These are phyloP conservation scores for Chalaropsis thielavioides DNA, from an alignment of 2,329 filamentous ascomycete genomes.

Conservation along the genomic window DNA sequence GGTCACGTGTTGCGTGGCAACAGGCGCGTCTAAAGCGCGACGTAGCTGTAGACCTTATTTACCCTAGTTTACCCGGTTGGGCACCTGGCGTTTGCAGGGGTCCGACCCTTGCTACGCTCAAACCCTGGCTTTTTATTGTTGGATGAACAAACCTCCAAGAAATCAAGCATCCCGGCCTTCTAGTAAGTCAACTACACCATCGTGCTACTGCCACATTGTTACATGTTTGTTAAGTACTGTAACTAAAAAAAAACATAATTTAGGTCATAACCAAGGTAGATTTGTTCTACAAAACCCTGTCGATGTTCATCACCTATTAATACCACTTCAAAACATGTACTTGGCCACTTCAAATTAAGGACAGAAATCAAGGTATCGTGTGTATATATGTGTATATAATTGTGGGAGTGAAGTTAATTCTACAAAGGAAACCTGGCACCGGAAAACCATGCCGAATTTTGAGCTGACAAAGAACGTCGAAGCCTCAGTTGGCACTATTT, in stretches of 20 bases:
- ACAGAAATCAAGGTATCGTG: not conserved
- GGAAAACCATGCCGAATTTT: not conserved
- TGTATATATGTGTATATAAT: not conserved
- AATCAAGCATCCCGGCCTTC: too few relatives aligned
- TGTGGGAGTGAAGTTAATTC: constrained; percentile 1
- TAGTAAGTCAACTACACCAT: too few relatives aligned
- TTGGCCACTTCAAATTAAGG: not conserved
- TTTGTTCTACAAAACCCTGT: too few relatives aligned
- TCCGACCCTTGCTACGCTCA: not conserved
- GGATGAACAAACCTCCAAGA: too few relatives aligned
- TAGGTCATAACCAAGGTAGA: too few relatives aligned
- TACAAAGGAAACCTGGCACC: not conserved
- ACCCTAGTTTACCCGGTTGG: not conserved
- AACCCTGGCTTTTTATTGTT: too few relatives aligned
- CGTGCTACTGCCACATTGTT: too few relatives aligned
- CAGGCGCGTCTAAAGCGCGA: not conserved
- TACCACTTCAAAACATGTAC: too few relatives aligned
- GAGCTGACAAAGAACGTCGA: not conserved
- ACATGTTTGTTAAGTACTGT: too few relatives aligned
- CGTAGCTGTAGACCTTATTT: not conserved
- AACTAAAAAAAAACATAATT: too few relatives aligned
- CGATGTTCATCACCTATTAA: too few relatives aligned
- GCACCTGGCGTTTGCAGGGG: not conserved
- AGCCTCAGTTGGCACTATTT: not conserved
- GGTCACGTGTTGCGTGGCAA: not conserved